A percentile compares a stretch with the other conserved stretches of the same genome.
Conservation (phyloP, 768 basidiomycete genomes). For the Termitomyces sp. region DNA sequence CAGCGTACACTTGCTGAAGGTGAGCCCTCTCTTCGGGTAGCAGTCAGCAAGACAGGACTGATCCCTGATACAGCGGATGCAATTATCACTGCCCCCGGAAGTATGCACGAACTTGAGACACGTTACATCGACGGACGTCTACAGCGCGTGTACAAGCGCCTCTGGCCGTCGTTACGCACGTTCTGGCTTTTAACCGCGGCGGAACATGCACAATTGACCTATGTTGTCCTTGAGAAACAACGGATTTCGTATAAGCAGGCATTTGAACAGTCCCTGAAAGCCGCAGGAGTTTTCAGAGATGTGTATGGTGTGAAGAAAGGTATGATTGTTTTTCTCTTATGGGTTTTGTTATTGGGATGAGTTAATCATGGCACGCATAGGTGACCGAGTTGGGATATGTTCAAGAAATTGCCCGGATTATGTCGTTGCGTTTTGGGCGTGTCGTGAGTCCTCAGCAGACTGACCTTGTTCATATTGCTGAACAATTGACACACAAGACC, state of each 20-base stretch:
- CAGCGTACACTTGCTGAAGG: conserved; percentile 11
- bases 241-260: conserved; percentile 38
- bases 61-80: conserved; percentile 21
- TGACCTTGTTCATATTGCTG: background rate
- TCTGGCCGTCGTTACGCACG: conserved; percentile 41
- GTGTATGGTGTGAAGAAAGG: conserved; percentile 48
- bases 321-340: background rate
- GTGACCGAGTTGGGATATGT: conserved; percentile 41
- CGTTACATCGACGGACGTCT: conserved; percentile 38
- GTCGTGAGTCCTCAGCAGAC: conserved; percentile 24
- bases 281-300: conserved; percentile 30
- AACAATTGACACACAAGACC: conserved; percentile 19
- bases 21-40: background rate
- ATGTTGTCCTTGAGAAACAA: conserved; percentile 45
- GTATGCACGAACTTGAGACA: conserved; percentile 37
- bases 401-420: conserved; percentile 46
- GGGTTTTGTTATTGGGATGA: background rate
- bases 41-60: background rate
- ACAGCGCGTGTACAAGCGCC: conserved; percentile 47
- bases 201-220: conserved; percentile 33
- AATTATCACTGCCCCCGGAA: conserved; percentile 34
- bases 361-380: conserved; percentile 12
- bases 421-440: conserved; percentile 44
- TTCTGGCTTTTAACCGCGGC: conserved; percentile 40
- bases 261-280: conserved; percentile 29